Evolutionary conservation across 1,139 yeast genomes (phyloP), one percentile per base, ranked within the genome.

Genomic region (Yamadazyma membranifaciens): DNA sequence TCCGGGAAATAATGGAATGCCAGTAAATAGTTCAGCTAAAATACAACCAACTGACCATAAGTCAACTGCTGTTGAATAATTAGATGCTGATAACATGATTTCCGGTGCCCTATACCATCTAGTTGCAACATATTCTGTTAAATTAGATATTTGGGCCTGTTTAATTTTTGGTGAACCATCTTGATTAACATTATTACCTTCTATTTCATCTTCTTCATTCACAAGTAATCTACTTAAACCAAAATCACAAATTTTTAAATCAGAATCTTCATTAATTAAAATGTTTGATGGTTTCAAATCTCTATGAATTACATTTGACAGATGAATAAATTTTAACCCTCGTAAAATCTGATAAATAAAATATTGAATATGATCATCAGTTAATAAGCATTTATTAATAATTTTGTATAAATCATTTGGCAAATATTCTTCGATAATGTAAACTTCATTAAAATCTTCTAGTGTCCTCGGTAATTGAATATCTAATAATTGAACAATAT

Each of bases 61-160:
- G 55, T 84, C 92, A 45, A 84, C 81, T 3, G 87, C 84, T 0
- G 84, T 75, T 2, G 89, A 77, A 52, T 84, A 84, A 50, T 78
- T 79, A 36, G 84, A 81, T 34, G 78, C 78, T 2, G 85, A 78
- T 17, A 83, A 60, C 89, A 83, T 83, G 43, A 84, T 80, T 55
- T 84, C 92, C 0, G 89, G 91, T 0, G 89, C 89, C 46, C 91
- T 66, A 56, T 83, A 83, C 91, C 91, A 83, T 52, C 91, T 67
- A 2, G 92, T 83, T 1, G 89, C 89, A 6, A 83, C 91, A 49
- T 83, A 83, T 56, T 83, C 89, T 0, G 89, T 83, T 73, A 61
- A 34, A 16, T 38, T 40, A 22, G 67, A 63, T 43, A 70, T 62
- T 31, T 61, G 62, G 9, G 62, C 55, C 2, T 62, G 56, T 11